Percentiles rank a stretch among this genome's conserved stretches.
These are phyloP conservation scores for Agaricus subrufescens DNA, from an alignment of 768 basidiomycete genomes.

Conservation along the genomic window DNA sequence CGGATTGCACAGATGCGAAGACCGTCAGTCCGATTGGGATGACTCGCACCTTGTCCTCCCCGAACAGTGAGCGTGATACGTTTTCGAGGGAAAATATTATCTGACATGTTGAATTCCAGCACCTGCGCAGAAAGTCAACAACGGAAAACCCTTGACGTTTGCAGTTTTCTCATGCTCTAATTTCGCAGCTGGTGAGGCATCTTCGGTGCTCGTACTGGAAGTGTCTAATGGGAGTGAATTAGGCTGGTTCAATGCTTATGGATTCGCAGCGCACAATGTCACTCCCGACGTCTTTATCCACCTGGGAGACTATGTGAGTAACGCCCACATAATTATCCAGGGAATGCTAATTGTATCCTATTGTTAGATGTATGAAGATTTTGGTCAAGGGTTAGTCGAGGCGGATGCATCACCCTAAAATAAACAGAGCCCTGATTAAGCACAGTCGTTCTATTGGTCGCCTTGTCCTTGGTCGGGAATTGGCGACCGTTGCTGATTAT, in stretches of 20 bases:
- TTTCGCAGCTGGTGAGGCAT: constrained; percentile 38
- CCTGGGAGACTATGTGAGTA: constrained; percentile 54
- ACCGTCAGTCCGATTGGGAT: constrained; percentile 42
- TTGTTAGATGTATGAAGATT: constrained; percentile 43
- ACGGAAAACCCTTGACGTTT: constrained; percentile 48
- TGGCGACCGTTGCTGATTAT: constrained; percentile 53
- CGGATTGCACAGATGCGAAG: constrained; percentile 44
- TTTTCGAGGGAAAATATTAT: background rate
- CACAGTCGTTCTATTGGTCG: constrained; percentile 44
- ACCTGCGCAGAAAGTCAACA: constrained; percentile 41
- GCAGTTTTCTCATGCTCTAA: constrained; percentile 59
- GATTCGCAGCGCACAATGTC: constrained; percentile 47
- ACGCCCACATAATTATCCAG: background rate
- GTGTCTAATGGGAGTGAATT: background rate
- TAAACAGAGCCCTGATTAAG: background rate
- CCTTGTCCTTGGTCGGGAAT: constrained; percentile 44
- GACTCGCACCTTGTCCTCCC: constrained; percentile 45
- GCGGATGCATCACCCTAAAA: background rate
- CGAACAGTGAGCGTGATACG: constrained; percentile 32
- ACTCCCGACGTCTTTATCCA: constrained; percentile 51
- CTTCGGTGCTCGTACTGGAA: background rate
- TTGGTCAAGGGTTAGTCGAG: constrained; percentile 18
- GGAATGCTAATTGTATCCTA: background rate
- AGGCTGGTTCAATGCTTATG: constrained; percentile 63
- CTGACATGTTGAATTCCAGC: constrained; percentile 23